Evolutionary conservation across 1,284 basidiomycete species (phyloP).

Genomic region (Trametes polyzona): DNA sequence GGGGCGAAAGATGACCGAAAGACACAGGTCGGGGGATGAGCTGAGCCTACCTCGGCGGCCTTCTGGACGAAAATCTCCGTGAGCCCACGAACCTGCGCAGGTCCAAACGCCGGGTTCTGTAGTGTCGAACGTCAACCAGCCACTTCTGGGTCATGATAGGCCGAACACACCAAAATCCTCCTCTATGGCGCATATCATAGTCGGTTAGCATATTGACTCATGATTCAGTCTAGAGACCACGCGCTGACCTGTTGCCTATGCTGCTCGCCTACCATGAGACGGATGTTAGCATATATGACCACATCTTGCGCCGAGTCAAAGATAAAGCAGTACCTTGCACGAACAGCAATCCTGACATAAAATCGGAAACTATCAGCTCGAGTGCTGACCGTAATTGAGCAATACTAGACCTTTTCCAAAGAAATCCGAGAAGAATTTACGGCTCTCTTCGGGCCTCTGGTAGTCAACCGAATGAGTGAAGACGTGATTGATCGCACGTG

Average conservation of each 20-base stretch:
- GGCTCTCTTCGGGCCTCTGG: slow-evolving; percentile 34
- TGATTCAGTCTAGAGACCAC: background rate
- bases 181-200: background rate
- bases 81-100: slow-evolving; percentile 55
- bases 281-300: too few species aligned
- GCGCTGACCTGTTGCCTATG: slow-evolving; percentile 17
- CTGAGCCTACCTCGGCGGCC: slow-evolving; percentile 44
- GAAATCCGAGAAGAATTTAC: slow-evolving; percentile 24
- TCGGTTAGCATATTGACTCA: background rate
- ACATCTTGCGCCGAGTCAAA: background rate
- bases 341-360: background rate
- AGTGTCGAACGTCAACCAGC: background rate
- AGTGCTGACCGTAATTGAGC: too few species aligned
- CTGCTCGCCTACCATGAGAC: slow-evolving; percentile 13
- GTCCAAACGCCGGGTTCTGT: slow-evolving; percentile 64
- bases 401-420: slow-evolving; percentile 34
- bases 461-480: slow-evolving; percentile 39
- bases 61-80: slow-evolving; percentile 62
- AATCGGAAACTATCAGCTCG: background rate
- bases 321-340: slow-evolving; percentile 16
- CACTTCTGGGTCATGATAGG: too few species aligned
- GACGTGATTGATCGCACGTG: slow-evolving; percentile 41
- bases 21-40: background rate
- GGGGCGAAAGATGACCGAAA: too few species aligned
- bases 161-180: slow-evolving; percentile 4